These are phyloP conservation scores for Coprinopsis strossmayeri DNA, from an alignment of 768 basidiomycete species.

Conservation along the genomic window DNA sequence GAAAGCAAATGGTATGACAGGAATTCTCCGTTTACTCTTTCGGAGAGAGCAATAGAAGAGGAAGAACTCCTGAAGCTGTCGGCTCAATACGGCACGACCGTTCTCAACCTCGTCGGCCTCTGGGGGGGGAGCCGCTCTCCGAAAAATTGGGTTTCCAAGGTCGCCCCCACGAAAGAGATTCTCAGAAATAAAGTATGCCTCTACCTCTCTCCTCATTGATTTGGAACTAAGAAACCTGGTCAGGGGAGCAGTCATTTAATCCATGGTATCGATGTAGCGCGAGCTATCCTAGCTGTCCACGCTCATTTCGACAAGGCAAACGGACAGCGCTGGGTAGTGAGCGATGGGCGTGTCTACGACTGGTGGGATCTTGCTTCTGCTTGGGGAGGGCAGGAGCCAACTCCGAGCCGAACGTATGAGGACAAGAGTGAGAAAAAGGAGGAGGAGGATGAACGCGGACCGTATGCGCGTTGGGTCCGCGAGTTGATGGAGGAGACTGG, in stretches of 20 bases:
- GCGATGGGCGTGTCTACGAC: slow-evolving; percentile 52
- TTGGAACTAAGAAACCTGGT: not conserved
- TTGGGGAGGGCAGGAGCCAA: slow-evolving; percentile 31
- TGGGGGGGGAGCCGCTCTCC: slow-evolving; percentile 51
- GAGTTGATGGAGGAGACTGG: slow-evolving; percentile 50
- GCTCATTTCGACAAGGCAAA: slow-evolving; percentile 32
- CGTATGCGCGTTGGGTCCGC: slow-evolving; percentile 46
- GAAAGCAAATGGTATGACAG: slow-evolving; percentile 43
- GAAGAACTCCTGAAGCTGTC: slow-evolving; percentile 45
- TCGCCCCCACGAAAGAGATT: slow-evolving; percentile 52
- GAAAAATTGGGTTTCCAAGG: slow-evolving; percentile 44
- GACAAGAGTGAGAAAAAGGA: not conserved
- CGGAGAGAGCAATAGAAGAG: slow-evolving; percentile 45
- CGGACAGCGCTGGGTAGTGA: slow-evolving; percentile 52
- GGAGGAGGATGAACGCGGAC: slow-evolving; percentile 21
- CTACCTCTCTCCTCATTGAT: not conserved
- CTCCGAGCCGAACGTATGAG: not conserved
- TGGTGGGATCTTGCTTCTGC: slow-evolving; percentile 63
- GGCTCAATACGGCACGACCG: slow-evolving; percentile 34
- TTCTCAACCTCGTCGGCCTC: slow-evolving; percentile 56
- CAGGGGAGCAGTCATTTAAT: slow-evolving; percentile 57
- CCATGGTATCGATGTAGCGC: slow-evolving; percentile 55
- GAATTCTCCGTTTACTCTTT: slow-evolving; percentile 37
- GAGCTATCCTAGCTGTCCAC: slow-evolving; percentile 55
- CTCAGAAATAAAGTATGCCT: slow-evolving; percentile 38